Base-by-base conservation (phyloP, 345 rosid species). In the Gossypium herbaceum region DNA sequence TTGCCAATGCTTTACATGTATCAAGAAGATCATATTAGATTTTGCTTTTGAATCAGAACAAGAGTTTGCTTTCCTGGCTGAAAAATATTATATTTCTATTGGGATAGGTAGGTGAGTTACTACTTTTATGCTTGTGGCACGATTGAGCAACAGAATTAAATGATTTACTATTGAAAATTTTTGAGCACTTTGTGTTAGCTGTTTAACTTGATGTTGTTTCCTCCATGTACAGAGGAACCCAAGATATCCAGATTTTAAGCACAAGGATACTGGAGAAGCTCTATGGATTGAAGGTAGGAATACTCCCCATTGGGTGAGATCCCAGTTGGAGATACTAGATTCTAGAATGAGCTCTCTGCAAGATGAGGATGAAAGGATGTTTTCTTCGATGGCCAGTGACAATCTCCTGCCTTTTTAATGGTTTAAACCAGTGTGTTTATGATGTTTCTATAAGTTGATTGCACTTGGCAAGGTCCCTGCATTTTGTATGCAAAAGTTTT, bases 251-350 rank as follows among this genome's bases (percentile, higher is more conserved):
- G 94, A 90, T 84, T 88, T 90, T 77, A 88, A 86, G 82, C 91
- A 90, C 80, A 90, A 90, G 73, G 91, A 86, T 73, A 90, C 94
- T 7, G 94, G 94, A 67, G 91, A 90, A 83, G 88, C 88, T 69
- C 68, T 88, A 67, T 88, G 90, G 94, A 75, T 86, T 12, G 91
- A 88, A 79, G 89, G 91, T 75, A 79, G 84, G 80, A 68, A 82
- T 71, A 90, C 85, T 77, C 94, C 91, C 22, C 74, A 81, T 10
- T 85, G 91, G 91, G 89, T 88, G 74, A 88, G 85, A 72, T 84
- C 90, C 51, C 90, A 88, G 60, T 79, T 90, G 68, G 84, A 68
- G 2, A 73, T 85, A 77, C 66, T 86, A 64, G 94, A 90, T 80
- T 72, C 80, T 25, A 79, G 78, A 51, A 85, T 84, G 87, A 84